A percentile compares a stretch with the other conserved stretches of the same genome.
Conservation (phyloP, 345 rosid genomes). For the Gossypium sturtianum region DNA sequence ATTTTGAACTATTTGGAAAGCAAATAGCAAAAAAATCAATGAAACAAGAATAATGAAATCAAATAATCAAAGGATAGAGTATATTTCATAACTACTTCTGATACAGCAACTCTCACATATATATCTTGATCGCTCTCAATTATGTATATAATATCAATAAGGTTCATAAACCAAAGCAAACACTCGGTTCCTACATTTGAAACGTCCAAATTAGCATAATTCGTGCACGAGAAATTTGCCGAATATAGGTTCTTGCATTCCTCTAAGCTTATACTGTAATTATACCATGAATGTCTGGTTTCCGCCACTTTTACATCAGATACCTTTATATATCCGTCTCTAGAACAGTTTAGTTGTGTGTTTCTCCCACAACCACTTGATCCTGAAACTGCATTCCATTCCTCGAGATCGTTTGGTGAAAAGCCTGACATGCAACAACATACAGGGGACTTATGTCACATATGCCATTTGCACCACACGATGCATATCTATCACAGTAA, state of each 20-base stretch:
- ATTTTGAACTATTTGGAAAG: neutral
- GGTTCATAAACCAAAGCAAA: conserved; percentile 33
- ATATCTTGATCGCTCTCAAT: conserved; percentile 27
- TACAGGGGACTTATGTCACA: conserved; percentile 33
- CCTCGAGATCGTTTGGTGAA: conserved; percentile 20
- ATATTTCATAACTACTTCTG: conserved; percentile 21
- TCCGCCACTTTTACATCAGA: conserved; percentile 37
- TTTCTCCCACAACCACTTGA: conserved; percentile 39
- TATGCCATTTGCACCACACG: conserved; percentile 39
- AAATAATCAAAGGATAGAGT: neutral
- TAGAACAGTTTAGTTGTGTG: conserved; percentile 19
- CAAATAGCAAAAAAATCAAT: neutral
- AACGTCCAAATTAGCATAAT: conserved; percentile 35
- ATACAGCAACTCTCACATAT: conserved; percentile 33
- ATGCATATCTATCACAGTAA: conserved; percentile 32
- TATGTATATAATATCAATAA: conserved; percentile 32
- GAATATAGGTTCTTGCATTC: conserved; percentile 31
- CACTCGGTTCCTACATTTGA: conserved; percentile 35
- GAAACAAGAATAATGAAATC: neutral
- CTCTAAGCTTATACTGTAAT: conserved; percentile 18
- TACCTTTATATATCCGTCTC: conserved; percentile 25
- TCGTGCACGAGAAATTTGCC: conserved; percentile 41
- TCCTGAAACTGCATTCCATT: conserved; percentile 32
- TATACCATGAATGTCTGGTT: conserved; percentile 18
- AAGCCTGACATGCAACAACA: conserved; percentile 43